These are phyloP conservation scores for Clavispora carvajalis DNA, from an alignment of 805 yeast species.

Conservation along the genomic window DNA sequence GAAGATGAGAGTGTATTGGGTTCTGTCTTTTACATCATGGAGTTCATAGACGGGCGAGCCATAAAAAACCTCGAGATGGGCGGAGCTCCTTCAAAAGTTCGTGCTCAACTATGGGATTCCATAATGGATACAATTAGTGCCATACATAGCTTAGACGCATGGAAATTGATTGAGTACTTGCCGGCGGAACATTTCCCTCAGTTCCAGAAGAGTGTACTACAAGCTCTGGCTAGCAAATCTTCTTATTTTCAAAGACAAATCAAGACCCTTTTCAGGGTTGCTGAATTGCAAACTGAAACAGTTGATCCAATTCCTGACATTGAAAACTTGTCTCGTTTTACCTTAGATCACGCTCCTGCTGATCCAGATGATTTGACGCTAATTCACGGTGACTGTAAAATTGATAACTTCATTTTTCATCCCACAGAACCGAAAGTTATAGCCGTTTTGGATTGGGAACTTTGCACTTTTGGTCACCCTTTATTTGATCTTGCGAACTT, in stretches of 20 bases:
- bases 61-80: conserved; percentile 50
- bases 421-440: conserved; percentile 44
- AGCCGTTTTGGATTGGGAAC: conserved; percentile 63
- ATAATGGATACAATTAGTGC: conserved; percentile 44
- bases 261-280: conserved; percentile 41
- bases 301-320: conserved; percentile 48
- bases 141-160: conserved; percentile 47
- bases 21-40: conserved; percentile 56
- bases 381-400: conserved; percentile 62
- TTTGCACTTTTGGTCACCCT: conserved; percentile 62
- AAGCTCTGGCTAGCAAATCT: conserved; percentile 8
- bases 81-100: conserved; percentile 22
- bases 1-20: conserved; percentile 53
- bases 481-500: conserved; percentile 56
- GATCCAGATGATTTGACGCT: conserved; percentile 42
- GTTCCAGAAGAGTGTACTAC: conserved; percentile 21
- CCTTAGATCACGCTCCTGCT: conserved; percentile 39
- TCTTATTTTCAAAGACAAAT: conserved; percentile 53
- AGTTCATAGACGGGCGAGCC: conserved; percentile 51
- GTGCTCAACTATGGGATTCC: conserved; percentile 38
- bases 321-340: conserved; percentile 36
- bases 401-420: conserved; percentile 59
- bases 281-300: conserved; percentile 28
- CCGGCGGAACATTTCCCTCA: conserved; percentile 44
- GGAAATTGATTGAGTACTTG: conserved; percentile 34